phyloP scores from a whole-genome alignment of 352 stramenopile genomes.

The Phytopythium vexans region DNA sequence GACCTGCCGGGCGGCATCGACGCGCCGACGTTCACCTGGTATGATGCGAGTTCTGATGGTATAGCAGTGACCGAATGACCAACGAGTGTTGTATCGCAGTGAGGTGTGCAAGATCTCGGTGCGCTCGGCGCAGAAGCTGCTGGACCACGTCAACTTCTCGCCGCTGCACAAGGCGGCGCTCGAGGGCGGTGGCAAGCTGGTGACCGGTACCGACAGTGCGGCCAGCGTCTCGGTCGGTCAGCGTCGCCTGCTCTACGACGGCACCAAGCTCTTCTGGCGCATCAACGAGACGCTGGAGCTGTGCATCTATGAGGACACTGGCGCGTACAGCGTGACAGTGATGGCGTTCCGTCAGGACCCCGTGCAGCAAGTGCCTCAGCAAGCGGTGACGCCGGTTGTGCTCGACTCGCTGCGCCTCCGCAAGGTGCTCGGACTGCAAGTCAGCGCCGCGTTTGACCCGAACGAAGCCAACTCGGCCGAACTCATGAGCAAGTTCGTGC shows the following conservation, averaged over 20 bases:
- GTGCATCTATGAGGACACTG: conserved; percentile 76
- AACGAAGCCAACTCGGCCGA: conserved; percentile 18
- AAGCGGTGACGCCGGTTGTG: conserved; percentile 46
- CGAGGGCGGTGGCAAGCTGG: conserved; percentile 29
- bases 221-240: conserved; percentile 14
- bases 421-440: conserved; percentile 9
- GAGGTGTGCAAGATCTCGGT: conserved; percentile 89
- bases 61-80: neutral
- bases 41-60: conserved; percentile 1
- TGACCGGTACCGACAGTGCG: conserved; percentile 8
- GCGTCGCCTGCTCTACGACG: conserved; percentile 74
- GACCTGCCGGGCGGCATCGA: conserved; percentile 27
- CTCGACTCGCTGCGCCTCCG: conserved; percentile 55
- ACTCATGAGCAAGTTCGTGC: conserved; percentile 61
- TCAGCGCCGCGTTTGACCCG: neutral
- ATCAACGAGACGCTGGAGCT: conserved; percentile 86
- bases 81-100: conserved; percentile 17
- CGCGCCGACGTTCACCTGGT: conserved; percentile 73
- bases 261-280: conserved; percentile 85
- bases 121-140: conserved; percentile 81
- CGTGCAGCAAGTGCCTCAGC: conserved; percentile 9
- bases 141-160: conserved; percentile 87
- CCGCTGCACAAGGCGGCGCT: conserved; percentile 82
- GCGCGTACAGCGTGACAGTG: conserved; percentile 68
- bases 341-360: conserved; percentile 49